phyloP scores from a whole-genome alignment of 768 basidiomycete species.

The Lentinula guzmanii region DNA sequence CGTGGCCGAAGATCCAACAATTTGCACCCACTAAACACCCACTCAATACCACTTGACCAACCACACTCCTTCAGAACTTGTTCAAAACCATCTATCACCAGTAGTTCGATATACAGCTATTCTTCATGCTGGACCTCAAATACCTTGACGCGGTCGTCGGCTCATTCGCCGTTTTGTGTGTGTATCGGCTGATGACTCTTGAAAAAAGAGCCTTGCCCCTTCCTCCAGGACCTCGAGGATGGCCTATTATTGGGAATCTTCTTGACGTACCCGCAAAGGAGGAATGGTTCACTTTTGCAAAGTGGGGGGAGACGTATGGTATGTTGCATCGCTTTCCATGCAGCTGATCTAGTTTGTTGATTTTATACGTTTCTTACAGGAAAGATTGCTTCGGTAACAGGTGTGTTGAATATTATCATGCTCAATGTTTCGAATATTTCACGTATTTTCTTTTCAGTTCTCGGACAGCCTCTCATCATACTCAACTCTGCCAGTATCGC shows the following conservation, averaged over 20 bases:
- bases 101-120: background rate
- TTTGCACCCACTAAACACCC: constrained; percentile 1
- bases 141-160: background rate
- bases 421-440: background rate
- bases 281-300: constrained; percentile 13
- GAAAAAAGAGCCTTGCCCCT: background rate
- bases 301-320: constrained; percentile 17
- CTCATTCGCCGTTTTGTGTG: background rate
- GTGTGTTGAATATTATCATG: background rate
- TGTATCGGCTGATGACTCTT: background rate
- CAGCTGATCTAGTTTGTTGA: background rate
- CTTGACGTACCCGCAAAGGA: constrained; percentile 11
- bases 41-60: background rate
- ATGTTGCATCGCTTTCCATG: background rate
- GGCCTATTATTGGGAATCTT: constrained; percentile 16
- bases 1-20: background rate
- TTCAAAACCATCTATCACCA: background rate
- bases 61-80: background rate
- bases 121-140: background rate
- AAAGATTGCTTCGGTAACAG: background rate
- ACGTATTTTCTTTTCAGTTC: constrained; percentile 17
- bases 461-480: constrained; percentile 30
- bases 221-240: constrained; percentile 13
- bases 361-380: background rate
- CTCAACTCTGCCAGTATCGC: constrained; percentile 23